Conservation (phyloP, 495 filamentous ascomycete genomes). For the Penicillium waksmanii region DNA sequence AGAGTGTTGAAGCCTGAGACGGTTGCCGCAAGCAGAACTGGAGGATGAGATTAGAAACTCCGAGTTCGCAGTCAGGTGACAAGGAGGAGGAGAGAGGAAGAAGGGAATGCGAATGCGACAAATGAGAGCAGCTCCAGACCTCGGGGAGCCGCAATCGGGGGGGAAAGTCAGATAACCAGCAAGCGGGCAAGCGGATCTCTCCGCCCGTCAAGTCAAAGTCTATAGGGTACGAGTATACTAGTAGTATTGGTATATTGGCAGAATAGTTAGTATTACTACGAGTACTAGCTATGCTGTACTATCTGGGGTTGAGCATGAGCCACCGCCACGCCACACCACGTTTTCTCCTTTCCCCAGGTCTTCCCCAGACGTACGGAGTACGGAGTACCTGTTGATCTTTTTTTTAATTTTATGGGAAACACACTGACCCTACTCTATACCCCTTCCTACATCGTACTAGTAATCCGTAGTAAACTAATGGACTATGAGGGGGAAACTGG, state of each 20-base stretch:
- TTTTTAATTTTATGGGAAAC: too few species aligned
- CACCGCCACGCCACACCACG: background rate
- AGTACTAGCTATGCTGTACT: background rate
- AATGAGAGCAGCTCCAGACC: too few species aligned
- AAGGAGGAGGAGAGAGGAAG: slow-evolving; percentile 1
- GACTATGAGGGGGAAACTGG: too few species aligned
- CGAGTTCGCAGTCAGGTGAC: slow-evolving; percentile 37
- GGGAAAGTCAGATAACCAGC: slow-evolving; percentile 1
- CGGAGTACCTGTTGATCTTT: background rate
- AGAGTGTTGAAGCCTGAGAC: background rate
- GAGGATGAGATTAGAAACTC: slow-evolving; percentile 9
- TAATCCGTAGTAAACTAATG: too few species aligned
- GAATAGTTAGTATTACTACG: background rate
- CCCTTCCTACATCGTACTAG: too few species aligned
- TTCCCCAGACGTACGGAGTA: background rate
- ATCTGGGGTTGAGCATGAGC: background rate
- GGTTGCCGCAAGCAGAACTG: slow-evolving; percentile 22
- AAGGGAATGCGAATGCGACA: too few species aligned
- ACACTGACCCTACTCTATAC: too few species aligned
- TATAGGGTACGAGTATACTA: background rate
- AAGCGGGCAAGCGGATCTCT: slow-evolving; percentile 9
- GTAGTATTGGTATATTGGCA: too few species aligned
- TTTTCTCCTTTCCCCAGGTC: background rate
- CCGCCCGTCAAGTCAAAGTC: slow-evolving; percentile 3
- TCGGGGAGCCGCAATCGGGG: slow-evolving; percentile 29